These are phyloP conservation scores for Boletus pseudo-olivaceus DNA, from an alignment of 768 basidiomycete genomes.

Conservation along the genomic window DNA sequence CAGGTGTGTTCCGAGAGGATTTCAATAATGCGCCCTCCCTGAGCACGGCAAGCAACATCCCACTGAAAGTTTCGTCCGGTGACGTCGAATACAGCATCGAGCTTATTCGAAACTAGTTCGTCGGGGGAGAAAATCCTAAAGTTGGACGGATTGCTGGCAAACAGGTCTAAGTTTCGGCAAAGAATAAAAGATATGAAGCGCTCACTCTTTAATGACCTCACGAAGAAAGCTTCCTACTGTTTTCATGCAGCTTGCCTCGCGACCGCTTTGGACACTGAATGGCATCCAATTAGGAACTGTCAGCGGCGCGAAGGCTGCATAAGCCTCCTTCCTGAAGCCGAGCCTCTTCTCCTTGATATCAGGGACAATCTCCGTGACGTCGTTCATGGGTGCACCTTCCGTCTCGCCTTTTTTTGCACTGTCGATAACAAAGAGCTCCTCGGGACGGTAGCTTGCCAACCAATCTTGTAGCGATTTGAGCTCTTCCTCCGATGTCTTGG, in stretches of 20 bases:
- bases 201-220: conserved; percentile 54
- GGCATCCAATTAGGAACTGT: conserved; percentile 62
- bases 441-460: conserved; percentile 68
- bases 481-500: conserved; percentile 61
- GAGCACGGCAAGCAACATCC: conserved; percentile 63
- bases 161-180: background rate
- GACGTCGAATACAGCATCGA: conserved; percentile 72
- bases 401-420: conserved; percentile 6
- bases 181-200: background rate
- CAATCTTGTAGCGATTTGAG: conserved; percentile 63
- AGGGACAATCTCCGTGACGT: conserved; percentile 62
- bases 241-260: conserved; percentile 77
- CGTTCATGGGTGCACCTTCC: conserved; percentile 49
- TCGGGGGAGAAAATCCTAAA: conserved; percentile 94
- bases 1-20: conserved; percentile 88
- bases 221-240: conserved; percentile 54
- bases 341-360: conserved; percentile 53
- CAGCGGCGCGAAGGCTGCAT: conserved; percentile 59
- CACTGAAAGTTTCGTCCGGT: conserved; percentile 81
- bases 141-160: conserved; percentile 60
- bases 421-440: conserved; percentile 56
- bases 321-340: conserved; percentile 67
- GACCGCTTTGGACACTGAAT: conserved; percentile 48
- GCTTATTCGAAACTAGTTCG: conserved; percentile 83
- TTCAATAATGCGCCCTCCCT: conserved; percentile 83